Conservation (phyloP, 306 rosid species). For the Spatholobus suberectus region DNA sequence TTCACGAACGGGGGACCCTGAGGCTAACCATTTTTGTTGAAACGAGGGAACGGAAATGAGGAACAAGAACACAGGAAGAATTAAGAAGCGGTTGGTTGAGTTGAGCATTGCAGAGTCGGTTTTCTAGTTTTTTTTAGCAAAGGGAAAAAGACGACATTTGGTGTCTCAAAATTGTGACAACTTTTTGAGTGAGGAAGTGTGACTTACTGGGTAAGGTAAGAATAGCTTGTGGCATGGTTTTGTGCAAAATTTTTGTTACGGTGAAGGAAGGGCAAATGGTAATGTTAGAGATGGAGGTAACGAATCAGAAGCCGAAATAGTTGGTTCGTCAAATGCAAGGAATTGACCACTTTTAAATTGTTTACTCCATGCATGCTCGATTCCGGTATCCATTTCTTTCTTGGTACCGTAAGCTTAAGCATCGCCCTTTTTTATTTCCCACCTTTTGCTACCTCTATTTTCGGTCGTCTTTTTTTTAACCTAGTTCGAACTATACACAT, state of each 20-base stretch:
- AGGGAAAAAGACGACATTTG: constrained; percentile 43
- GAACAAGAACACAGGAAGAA: constrained; percentile 47
- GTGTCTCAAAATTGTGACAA: constrained; percentile 39
- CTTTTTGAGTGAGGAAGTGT: constrained; percentile 44
- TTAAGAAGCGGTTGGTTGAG: constrained; percentile 38
- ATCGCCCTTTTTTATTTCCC: constrained; percentile 14
- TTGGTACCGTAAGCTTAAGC: constrained; percentile 42
- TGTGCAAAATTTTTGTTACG: constrained; percentile 36
- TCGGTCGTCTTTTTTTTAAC: background rate
- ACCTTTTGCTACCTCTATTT: constrained; percentile 16
- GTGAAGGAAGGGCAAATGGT: constrained; percentile 48
- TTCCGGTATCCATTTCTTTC: constrained; percentile 27
- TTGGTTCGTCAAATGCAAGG: constrained; percentile 44
- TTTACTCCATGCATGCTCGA: background rate
- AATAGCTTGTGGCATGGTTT: constrained; percentile 79
- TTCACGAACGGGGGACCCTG: constrained; percentile 52
- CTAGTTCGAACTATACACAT: background rate
- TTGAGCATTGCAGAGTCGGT: constrained; percentile 50
- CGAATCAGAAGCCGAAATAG: constrained; percentile 71
- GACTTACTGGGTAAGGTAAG: constrained; percentile 66
- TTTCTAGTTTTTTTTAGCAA: background rate
- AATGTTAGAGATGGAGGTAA: constrained; percentile 60
- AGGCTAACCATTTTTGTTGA: constrained; percentile 43
- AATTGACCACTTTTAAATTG: constrained; percentile 46
- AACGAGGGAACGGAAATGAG: constrained; percentile 47